phyloP scores from a whole-genome alignment of 495 filamentous ascomycete genomes.

The Cudoniella acicularis region DNA sequence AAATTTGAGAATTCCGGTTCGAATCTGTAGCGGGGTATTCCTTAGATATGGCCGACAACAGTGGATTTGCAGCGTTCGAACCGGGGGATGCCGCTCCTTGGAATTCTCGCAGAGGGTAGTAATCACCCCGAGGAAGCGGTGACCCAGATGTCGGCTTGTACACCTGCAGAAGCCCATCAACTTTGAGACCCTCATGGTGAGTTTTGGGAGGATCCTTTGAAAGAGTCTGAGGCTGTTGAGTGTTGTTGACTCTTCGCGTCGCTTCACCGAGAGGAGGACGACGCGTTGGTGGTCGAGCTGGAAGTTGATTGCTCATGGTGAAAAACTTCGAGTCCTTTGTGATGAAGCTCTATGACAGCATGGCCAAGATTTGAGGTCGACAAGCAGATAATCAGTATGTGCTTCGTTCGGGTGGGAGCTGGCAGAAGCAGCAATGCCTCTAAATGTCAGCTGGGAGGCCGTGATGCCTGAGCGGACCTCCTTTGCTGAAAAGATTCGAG shows the following conservation, averaged over 20 bases:
- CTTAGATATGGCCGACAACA: slow-evolving; percentile 48
- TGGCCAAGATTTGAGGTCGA: background rate
- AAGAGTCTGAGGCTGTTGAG: slow-evolving; percentile 11
- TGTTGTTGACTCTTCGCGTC: slow-evolving; percentile 41
- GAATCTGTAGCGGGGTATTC: slow-evolving; percentile 45
- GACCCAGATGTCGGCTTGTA: slow-evolving; percentile 28
- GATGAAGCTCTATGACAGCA: slow-evolving; percentile 1
- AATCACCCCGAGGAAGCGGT: slow-evolving; percentile 37
- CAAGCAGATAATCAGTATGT: no score
- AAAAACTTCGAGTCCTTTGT: background rate
- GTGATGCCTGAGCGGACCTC: no score
- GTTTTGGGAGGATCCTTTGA: slow-evolving; percentile 29
- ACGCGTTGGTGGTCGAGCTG: slow-evolving; percentile 24
- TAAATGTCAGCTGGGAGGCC: no score
- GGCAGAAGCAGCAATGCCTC: background rate
- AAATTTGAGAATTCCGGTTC: slow-evolving; percentile 70
- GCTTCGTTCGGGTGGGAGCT: no score
- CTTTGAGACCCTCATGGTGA: slow-evolving; percentile 38
- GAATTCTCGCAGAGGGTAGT: slow-evolving; percentile 18
- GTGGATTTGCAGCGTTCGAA: slow-evolving; percentile 46
- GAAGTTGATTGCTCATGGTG: slow-evolving; percentile 34
- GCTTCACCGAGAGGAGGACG: slow-evolving; percentile 46
- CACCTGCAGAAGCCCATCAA: slow-evolving; percentile 21
- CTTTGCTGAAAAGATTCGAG: no score
- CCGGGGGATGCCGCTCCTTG: slow-evolving; percentile 29